Conservation (phyloP, 305 asterid genomes). For the Fraxinus greggii region DNA sequence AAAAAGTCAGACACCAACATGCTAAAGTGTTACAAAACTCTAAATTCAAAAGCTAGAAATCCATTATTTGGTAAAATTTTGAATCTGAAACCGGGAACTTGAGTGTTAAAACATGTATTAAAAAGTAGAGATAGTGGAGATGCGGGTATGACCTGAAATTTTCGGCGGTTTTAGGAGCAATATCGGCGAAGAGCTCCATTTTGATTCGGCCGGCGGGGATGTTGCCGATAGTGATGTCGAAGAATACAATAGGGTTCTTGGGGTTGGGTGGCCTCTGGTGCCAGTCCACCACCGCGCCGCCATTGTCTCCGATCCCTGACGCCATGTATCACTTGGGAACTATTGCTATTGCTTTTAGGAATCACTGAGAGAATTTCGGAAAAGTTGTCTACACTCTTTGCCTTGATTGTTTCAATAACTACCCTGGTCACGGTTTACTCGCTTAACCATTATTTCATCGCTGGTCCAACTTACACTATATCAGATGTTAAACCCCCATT, state of each 20-base stretch:
- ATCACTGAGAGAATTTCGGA: not conserved
- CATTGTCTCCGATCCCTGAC: slow-evolving; percentile 33
- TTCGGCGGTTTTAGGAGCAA: slow-evolving; percentile 89
- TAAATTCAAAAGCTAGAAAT: not conserved
- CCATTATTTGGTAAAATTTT: not conserved
- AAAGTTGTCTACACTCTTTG: not conserved
- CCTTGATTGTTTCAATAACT: too few species aligned
- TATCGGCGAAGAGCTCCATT: slow-evolving; percentile 96
- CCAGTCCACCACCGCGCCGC: slow-evolving; percentile 76
- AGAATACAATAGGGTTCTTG: slow-evolving; percentile 89
- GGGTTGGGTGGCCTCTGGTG: slow-evolving; percentile 94
- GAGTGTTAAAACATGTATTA: not conserved
- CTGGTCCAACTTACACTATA: too few species aligned
- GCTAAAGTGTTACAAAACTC: not conserved
- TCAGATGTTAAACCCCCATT: too few species aligned
- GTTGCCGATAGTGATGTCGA: slow-evolving; percentile 81
- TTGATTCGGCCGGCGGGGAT: slow-evolving; percentile 96
- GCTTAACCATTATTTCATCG: too few species aligned
- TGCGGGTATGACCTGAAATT: slow-evolving; percentile 60
- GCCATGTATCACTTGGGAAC: slow-evolving; percentile 25
- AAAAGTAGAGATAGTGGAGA: not conserved
- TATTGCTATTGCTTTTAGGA: not conserved
- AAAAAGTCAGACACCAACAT: not conserved
- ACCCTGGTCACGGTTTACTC: too few species aligned
- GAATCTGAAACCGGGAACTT: not conserved